Evolutionary conservation across 116 monocot species (phyloP).

Genomic region (Zostera marina): DNA sequence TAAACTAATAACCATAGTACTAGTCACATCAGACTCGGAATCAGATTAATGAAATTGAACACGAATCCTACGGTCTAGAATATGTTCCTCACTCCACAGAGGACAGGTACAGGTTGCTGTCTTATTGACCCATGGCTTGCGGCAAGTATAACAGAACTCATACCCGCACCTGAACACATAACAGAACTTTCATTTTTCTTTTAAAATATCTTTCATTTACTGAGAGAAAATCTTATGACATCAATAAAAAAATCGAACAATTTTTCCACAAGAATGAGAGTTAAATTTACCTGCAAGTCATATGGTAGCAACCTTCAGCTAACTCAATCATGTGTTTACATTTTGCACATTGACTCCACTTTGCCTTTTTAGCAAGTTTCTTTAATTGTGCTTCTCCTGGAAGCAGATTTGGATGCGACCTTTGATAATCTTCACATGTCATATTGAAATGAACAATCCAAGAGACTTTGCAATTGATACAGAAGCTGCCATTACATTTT

Average conservation of each 20-base stretch:
- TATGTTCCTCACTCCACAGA: slow-evolving; percentile 41
- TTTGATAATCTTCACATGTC: slow-evolving; percentile 55
- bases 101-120: slow-evolving; percentile 62
- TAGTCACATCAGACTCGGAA: too few relatives aligned
- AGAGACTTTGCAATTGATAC: slow-evolving; percentile 65
- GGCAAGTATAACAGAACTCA: slow-evolving; percentile 88
- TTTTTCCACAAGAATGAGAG: background rate
- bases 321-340: slow-evolving; percentile 97
- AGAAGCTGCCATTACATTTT: slow-evolving; percentile 51
- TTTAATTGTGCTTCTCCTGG: slow-evolving; percentile 53
- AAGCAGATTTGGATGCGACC: slow-evolving; percentile 22
- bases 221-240: too few relatives aligned
- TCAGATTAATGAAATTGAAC: background rate
- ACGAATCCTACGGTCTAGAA: slow-evolving; percentile 9
- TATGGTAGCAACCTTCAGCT: slow-evolving; percentile 80
- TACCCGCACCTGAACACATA: slow-evolving; percentile 47
- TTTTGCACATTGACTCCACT: slow-evolving; percentile 71
- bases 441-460: slow-evolving; percentile 46
- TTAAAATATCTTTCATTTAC: too few relatives aligned
- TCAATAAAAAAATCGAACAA: too few relatives aligned
- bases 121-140: slow-evolving; percentile 72
- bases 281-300: slow-evolving; percentile 59
- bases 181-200: background rate
- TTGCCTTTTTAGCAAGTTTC: slow-evolving; percentile 40
- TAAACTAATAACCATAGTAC: background rate